A percentile compares a stretch with the other conserved stretches of the same genome.
Evolutionary conservation across 1,284 basidiomycete genomes (phyloP).

Genomic region (Ganoderma sinense): DNA sequence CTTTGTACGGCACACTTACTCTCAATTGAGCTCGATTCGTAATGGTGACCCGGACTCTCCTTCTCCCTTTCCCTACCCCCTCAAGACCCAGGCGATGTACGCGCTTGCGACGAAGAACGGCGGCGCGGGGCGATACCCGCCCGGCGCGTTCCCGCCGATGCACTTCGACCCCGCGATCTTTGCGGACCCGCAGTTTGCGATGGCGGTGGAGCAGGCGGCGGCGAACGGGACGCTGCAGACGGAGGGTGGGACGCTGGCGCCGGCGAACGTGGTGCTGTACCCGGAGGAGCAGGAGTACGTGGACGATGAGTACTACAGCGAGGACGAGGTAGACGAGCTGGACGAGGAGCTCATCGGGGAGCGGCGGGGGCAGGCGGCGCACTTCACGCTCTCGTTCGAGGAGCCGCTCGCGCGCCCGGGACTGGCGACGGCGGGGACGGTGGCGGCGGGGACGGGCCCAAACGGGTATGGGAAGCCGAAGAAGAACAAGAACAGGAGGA

Average conservation of each 20-base stretch:
- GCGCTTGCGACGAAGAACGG: constrained; percentile 56
- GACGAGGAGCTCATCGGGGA: constrained; percentile 43
- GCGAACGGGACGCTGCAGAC: constrained; percentile 47
- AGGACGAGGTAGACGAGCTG: constrained; percentile 53
- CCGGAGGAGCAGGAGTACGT: constrained; percentile 55
- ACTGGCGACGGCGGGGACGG: constrained; percentile 25
- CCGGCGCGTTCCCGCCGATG: constrained; percentile 42
- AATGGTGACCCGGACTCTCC: constrained; percentile 32
- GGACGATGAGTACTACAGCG: constrained; percentile 54
- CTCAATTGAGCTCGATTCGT: constrained; percentile 44
- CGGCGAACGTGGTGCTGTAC: constrained; percentile 51
- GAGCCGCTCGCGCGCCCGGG: constrained; percentile 33
- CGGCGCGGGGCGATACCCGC: constrained; percentile 41
- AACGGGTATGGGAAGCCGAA: constrained; percentile 27
- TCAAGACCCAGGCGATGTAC: constrained; percentile 66
- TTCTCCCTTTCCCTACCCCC: not conserved
- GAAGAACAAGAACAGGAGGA: constrained; percentile 49
- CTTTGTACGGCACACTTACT: constrained; percentile 52
- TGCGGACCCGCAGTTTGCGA: constrained; percentile 59
- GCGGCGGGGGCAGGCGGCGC: constrained; percentile 39
- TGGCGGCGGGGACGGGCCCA: constrained; percentile 23
- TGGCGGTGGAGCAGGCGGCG: constrained; percentile 60
- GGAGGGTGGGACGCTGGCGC: constrained; percentile 41
- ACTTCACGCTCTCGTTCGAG: constrained; percentile 51
- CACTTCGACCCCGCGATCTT: constrained; percentile 65